Percentiles rank a stretch among this genome's conserved stretches.
phyloP scores from a whole-genome alignment of 805 yeast species.

The Saturnispora hagleri region DNA sequence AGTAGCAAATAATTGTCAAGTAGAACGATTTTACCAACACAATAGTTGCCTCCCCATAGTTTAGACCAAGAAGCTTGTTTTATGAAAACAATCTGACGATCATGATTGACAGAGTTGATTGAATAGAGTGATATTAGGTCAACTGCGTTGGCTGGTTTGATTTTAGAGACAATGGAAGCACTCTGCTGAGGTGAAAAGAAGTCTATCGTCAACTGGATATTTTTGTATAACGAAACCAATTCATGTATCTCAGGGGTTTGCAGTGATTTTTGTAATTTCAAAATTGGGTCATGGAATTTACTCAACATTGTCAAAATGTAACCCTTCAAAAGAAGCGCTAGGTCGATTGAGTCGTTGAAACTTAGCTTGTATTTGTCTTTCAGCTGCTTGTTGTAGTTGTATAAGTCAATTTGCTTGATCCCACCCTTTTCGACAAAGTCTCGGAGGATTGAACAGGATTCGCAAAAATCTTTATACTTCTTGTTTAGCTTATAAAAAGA shows the following conservation, averaged over 20 bases:
- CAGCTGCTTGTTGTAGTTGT: conserved; percentile 1
- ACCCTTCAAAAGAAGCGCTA: conserved; percentile 3
- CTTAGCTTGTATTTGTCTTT: conserved; percentile 5
- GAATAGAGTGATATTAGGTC: conserved; percentile 2
- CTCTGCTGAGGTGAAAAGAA: conserved; percentile 8
- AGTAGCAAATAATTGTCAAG: conserved; percentile 5
- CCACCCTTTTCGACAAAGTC: conserved; percentile 5
- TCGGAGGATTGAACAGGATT: conserved; percentile 2
- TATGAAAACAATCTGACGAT: conserved; percentile 4
- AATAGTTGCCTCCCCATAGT: conserved; percentile 7
- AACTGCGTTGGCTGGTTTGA: neutral
- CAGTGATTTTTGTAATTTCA: conserved; percentile 6
- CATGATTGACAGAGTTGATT: conserved; percentile 5
- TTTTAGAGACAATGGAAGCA: conserved; percentile 3
- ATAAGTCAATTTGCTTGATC: neutral
- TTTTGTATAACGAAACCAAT: conserved; percentile 4
- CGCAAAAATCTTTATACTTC: conserved; percentile 8
- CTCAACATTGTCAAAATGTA: conserved; percentile 8
- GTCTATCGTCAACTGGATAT: conserved; percentile 7
- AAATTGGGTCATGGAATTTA: conserved; percentile 7
- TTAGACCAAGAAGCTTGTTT: conserved; percentile 9
- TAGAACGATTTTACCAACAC: conserved; percentile 6
- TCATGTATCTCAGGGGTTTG: conserved; percentile 5
- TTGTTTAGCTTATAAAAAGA: conserved; percentile 6
- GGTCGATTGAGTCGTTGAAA: conserved; percentile 5